Percentiles rank a stretch among this genome's conserved stretches.
Evolutionary conservation across 345 rosid genomes (phyloP).

Genomic region (Salix arbutifolia): DNA sequence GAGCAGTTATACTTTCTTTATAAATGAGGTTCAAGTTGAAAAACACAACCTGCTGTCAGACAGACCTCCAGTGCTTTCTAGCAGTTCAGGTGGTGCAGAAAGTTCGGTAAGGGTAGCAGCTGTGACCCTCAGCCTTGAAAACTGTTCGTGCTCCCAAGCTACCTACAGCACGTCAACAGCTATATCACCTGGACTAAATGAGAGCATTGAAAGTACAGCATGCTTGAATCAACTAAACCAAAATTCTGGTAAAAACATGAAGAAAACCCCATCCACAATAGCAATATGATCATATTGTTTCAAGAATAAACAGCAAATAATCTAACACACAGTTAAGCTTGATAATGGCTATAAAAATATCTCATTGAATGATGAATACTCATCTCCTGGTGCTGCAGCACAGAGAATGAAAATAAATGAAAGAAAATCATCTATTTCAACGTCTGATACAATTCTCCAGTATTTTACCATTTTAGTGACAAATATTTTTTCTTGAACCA

Average conservation of each 20-base stretch:
- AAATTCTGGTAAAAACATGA: neutral
- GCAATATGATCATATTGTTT: neutral
- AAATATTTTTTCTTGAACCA: neutral
- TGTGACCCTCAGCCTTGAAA: conserved; percentile 90
- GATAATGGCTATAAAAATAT: neutral
- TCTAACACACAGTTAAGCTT: neutral
- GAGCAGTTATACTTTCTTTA: neutral
- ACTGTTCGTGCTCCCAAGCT: conserved; percentile 99
- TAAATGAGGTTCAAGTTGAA: conserved; percentile 4
- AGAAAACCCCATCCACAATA: neutral
- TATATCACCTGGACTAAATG: conserved; percentile 31
- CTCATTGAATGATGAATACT: neutral
- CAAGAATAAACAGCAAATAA: neutral
- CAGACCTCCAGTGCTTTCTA: conserved; percentile 74
- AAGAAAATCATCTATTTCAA: neutral
- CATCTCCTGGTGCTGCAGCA: neutral
- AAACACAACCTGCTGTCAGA: conserved; percentile 68
- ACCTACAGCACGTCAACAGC: conserved; percentile 54
- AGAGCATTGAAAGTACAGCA: neutral
- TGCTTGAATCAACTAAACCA: neutral
- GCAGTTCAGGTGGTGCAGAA: conserved; percentile 66
- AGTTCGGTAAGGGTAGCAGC: conserved; percentile 90
- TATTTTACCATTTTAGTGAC: neutral
- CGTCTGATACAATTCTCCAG: neutral
- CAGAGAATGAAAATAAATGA: neutral